A percentile compares a stretch with the other conserved stretches of the same genome.
Conservation (phyloP, 148 eudicot species). For the Amaranthus palmeri region DNA sequence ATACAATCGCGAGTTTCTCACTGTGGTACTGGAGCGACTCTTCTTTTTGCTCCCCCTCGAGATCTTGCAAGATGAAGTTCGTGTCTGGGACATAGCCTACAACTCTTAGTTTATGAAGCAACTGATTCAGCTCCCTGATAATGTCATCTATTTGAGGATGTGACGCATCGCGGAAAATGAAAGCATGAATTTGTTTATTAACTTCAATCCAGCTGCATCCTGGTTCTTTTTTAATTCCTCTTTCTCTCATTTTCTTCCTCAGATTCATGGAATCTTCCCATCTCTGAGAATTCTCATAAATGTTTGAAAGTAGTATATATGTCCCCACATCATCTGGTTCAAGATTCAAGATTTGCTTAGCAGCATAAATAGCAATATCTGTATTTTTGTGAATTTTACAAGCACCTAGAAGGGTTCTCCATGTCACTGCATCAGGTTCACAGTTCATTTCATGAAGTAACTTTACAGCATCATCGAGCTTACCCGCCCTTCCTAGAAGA, state of each 20-base stretch:
- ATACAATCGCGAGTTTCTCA: slow-evolving; percentile 42
- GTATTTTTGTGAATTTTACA: slow-evolving; percentile 36
- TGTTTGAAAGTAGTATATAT: slow-evolving; percentile 31
- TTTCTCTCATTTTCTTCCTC: slow-evolving; percentile 30
- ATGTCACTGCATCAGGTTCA: slow-evolving; percentile 36
- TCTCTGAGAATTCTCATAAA: slow-evolving; percentile 38
- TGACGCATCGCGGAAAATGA: slow-evolving; percentile 29
- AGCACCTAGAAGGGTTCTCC: slow-evolving; percentile 40
- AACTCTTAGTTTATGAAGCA: slow-evolving; percentile 33
- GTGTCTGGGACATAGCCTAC: slow-evolving; percentile 42
- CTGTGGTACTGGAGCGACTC: slow-evolving; percentile 41
- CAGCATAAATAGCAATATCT: slow-evolving; percentile 31
- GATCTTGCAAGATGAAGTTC: slow-evolving; percentile 35
- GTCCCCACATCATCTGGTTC: slow-evolving; percentile 42
- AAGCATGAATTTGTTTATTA: slow-evolving; percentile 32
- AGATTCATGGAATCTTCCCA: slow-evolving; percentile 40
- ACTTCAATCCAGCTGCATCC: slow-evolving; percentile 54
- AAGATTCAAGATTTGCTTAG: slow-evolving; percentile 29
- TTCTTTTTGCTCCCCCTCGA: slow-evolving; percentile 41
- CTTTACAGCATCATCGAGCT: slow-evolving; percentile 35
- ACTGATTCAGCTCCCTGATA: slow-evolving; percentile 19
- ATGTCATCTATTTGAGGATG: slow-evolving; percentile 34
- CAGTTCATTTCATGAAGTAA: slow-evolving; percentile 34
- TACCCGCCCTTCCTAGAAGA: slow-evolving; percentile 42
- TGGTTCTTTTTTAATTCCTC: slow-evolving; percentile 40